Conservation (phyloP, 176 grass and related monocot genomes). For the Hordeum vulgare region MorexV3_pseudomolecules_assembly NC_058524.1:40250872-40251371, state of each 20-base stretch:
- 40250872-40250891: not conserved
- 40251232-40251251: not conserved
- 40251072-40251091: not conserved
- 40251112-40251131: not conserved
- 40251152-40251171: no score
- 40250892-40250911: not conserved
- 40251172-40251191: not conserved
- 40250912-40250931: not conserved
- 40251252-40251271: not conserved
- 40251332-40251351: not conserved
- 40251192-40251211: not conserved
- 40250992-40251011: not conserved
- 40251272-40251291: not conserved
- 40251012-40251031: not conserved
- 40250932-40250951: not conserved
- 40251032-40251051: not conserved
- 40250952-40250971: not conserved
- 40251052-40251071: not conserved
- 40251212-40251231: slow-evolving; percentile 2
- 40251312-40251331: slow-evolving; percentile 2
- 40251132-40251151: not conserved
- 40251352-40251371: not conserved
- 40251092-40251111: not conserved
- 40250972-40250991: not conserved
- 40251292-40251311: slow-evolving; percentile 31